Evolutionary conservation across 768 basidiomycete genomes (phyloP).

Genomic region (Podaxis sp.): DNA sequence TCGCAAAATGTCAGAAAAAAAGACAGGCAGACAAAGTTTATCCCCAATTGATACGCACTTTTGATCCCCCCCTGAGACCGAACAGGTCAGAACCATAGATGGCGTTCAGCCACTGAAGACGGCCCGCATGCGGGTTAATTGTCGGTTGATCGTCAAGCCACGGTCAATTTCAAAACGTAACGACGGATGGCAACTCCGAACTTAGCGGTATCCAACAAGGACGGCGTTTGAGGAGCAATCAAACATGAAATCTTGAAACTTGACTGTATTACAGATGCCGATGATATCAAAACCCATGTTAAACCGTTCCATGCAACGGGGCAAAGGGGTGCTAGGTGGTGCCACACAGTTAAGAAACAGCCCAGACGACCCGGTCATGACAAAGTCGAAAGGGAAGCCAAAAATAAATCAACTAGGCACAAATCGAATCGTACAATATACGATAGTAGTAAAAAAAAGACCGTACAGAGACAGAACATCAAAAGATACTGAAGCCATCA

Average conservation of each 20-base stretch:
- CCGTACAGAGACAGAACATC: neutral
- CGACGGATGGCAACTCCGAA: no score
- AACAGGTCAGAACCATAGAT: no score
- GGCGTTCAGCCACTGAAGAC: no score
- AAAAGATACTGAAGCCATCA: neutral
- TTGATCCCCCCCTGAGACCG: no score
- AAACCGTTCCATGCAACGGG: neutral
- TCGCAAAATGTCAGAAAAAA: no score
- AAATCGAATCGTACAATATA: neutral
- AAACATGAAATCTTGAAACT: neutral
- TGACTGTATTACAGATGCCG: neutral
- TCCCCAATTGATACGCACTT: no score
- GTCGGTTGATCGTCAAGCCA: no score
- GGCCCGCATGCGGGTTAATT: no score
- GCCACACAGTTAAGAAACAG: neutral
- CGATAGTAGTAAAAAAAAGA: conserved; percentile 1
- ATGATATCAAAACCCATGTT: neutral
- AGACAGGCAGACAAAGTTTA: no score
- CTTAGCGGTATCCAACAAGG: no score
- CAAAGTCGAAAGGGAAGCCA: neutral
- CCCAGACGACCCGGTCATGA: neutral
- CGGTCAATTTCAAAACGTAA: no score
- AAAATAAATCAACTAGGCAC: neutral
- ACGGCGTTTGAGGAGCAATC: neutral
- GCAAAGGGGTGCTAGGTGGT: neutral